Base-by-base conservation (phyloP, 352 stramenopile genomes). In the Phytophthora cajani region DNA sequence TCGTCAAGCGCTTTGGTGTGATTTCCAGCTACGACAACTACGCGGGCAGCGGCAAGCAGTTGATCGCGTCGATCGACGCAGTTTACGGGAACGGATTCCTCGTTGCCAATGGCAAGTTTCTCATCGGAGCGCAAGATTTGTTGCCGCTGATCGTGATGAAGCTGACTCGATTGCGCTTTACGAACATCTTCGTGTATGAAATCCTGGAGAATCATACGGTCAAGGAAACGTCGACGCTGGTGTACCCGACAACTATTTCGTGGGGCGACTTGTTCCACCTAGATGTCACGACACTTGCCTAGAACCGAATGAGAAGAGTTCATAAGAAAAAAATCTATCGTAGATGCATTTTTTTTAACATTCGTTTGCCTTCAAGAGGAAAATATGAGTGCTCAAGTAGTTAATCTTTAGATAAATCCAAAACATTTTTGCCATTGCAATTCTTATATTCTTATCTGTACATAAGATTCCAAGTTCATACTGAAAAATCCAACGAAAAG, bases 61-160 rank as follows among this genome's bases (percentile, higher is more conserved):
- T 69, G 30, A 69, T 63, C 21, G 72, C 72, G 14, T 75, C 71
- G 19, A 65, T 72, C 10, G 76, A 81, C 14, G 78, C 74, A 12
- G 74, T 85, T 32, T 85, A 81, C 47, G 62, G 64, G 33, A 82
- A 71, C 23, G 75, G 78, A 1, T 87, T 77, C 59, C 57, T 87
- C 17, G 60, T 85, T 36, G 50, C 60, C 1, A 80, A 84, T 27
- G 51, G 59, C 36, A 81, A 80, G 25, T 83, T 72, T 46, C 46
- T 85, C 6, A 70, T 82, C 19, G 63, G 62, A 7, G 69, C 69
- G 8, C 55, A 69, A 55, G 78, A 85, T 21, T 44, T 82, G 27
- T 51, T 75, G 32, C 36, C 68, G 12, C 36, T 82, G 9, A 33
- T 80, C n/a, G 2, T 81, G 38, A 82, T 85, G 64, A 85, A 85